Percentiles rank a stretch among this genome's conserved stretches.
These are phyloP conservation scores for Pichiaceae sp. DNA, from an alignment of 1,139 yeast species.

Conservation along the genomic window DNA sequence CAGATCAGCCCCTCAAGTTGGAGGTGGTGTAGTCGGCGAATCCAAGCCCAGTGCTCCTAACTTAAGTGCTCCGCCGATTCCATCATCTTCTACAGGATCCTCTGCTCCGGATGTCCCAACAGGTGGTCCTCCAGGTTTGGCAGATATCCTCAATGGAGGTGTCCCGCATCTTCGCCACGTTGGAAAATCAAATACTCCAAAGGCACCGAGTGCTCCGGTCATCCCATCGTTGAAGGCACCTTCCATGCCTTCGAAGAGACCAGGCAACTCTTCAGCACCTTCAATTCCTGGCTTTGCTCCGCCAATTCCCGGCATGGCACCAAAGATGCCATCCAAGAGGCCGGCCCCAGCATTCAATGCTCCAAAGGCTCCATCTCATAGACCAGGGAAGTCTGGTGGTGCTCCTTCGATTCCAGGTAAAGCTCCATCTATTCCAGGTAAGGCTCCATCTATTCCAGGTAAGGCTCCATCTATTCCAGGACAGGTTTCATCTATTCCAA, in stretches of 20 bases:
- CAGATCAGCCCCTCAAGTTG: slow-evolving; percentile 42
- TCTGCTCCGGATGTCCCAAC: slow-evolving; percentile 9
- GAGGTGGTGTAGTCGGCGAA: slow-evolving; percentile 1
- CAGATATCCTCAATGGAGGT: slow-evolving; percentile 81
- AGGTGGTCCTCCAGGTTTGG: slow-evolving; percentile 31
- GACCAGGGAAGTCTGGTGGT: slow-evolving; percentile 42
- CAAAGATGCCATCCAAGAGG: slow-evolving; percentile 1
- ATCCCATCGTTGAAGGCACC: slow-evolving; percentile 8
- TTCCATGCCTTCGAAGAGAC: slow-evolving; percentile 7
- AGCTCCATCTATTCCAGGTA: slow-evolving; percentile 29
- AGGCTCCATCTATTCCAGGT: slow-evolving; percentile 73
- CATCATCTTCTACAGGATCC: background rate
- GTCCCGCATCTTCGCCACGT: slow-evolving; percentile 69
- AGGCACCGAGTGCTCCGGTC: slow-evolving; percentile 16
- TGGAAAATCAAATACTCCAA: slow-evolving; percentile 34
- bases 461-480: slow-evolving; percentile 82
- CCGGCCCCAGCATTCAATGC: slow-evolving; percentile 76
- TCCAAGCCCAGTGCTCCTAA: slow-evolving; percentile 10
- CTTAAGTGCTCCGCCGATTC: background rate
- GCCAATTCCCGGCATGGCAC: slow-evolving; percentile 6
- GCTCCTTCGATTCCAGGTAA: slow-evolving; percentile 25
- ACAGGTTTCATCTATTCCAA: slow-evolving; percentile 37
- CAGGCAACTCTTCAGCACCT: slow-evolving; percentile 1
- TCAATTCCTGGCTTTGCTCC: slow-evolving; percentile 11
- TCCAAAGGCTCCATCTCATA: slow-evolving; percentile 70